phyloP scores from a whole-genome alignment of 352 stramenopile species.

The Globisporangium lucens region DNA sequence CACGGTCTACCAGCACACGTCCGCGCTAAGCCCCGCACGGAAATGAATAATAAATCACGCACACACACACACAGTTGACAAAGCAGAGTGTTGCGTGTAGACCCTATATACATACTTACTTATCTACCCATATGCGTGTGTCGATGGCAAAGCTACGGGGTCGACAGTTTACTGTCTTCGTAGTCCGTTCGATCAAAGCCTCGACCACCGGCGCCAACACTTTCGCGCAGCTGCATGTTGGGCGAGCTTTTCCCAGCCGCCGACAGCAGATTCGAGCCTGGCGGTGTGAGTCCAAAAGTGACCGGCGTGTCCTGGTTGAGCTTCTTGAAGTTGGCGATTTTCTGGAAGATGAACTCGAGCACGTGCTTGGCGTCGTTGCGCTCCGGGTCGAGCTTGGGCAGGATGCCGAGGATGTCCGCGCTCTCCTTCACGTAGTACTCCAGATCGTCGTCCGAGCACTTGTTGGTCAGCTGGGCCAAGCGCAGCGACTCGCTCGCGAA shows the following conservation, averaged over 20 bases:
- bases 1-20: conserved; percentile 58
- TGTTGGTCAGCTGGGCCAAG: conserved; percentile 94
- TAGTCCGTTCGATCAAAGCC: conserved; percentile 34
- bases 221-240: conserved; percentile 9
- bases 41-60: conserved; percentile 15
- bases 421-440: conserved; percentile 94
- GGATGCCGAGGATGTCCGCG: conserved; percentile 90
- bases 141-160: conserved; percentile 21
- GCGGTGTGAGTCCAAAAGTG: conserved; percentile 3
- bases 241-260: conserved; percentile 24
- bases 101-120: conserved; percentile 12
- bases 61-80: not conserved
- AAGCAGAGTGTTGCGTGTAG: conserved; percentile 7
- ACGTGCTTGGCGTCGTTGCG: conserved; percentile 86
- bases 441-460: conserved; percentile 92
- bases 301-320: conserved; percentile 68
- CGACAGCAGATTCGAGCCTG: conserved; percentile 14
- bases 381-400: conserved; percentile 69
- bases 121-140: not conserved
- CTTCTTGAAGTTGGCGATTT: conserved; percentile 94
- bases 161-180: conserved; percentile 50
- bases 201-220: conserved; percentile 4
- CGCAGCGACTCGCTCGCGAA: conserved; percentile 91
- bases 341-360: conserved; percentile 90
- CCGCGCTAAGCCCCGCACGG: not conserved